Conservation (phyloP, 805 yeast genomes). For the Ogataea salicorniae region DNA sequence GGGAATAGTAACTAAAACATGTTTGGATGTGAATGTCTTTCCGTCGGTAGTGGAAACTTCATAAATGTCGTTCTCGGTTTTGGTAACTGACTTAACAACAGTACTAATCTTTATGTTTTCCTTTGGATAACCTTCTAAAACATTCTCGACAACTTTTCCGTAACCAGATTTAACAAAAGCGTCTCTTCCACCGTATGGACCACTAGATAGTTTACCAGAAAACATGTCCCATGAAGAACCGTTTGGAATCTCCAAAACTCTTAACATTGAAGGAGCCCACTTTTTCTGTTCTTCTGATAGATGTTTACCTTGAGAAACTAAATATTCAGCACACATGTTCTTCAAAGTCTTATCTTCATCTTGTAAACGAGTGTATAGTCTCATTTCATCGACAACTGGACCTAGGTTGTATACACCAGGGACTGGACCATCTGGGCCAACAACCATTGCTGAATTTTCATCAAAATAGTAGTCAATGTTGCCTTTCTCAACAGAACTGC, state of each 20-base stretch:
- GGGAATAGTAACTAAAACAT: slow-evolving; percentile 46
- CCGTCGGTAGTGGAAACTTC: slow-evolving; percentile 18
- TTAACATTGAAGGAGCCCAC: slow-evolving; percentile 25
- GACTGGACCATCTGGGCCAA: slow-evolving; percentile 24
- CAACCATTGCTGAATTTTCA: slow-evolving; percentile 31
- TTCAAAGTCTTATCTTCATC: slow-evolving; percentile 22
- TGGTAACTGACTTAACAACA: slow-evolving; percentile 27
- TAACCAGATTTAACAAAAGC: slow-evolving; percentile 27
- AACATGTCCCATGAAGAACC: slow-evolving; percentile 29
- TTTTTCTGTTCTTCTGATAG: slow-evolving; percentile 23
- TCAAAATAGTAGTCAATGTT: slow-evolving; percentile 25
- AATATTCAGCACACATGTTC: slow-evolving; percentile 21
- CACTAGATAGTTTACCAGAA: slow-evolving; percentile 22
- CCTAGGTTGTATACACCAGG: slow-evolving; percentile 28
- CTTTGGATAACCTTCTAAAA: slow-evolving; percentile 21
- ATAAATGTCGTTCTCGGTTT: slow-evolving; percentile 10
- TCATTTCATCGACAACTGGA: slow-evolving; percentile 31
- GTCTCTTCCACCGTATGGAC: slow-evolving; percentile 29
- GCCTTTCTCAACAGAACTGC: slow-evolving; percentile 21
- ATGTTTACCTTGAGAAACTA: slow-evolving; percentile 13
- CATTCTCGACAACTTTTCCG: slow-evolving; percentile 24
- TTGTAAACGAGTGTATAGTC: slow-evolving; percentile 27
- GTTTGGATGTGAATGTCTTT: slow-evolving; percentile 22
- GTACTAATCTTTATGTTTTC: slow-evolving; percentile 17
- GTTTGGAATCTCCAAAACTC: slow-evolving; percentile 26